Base-by-base conservation (phyloP, 2,329 filamentous ascomycete species). In the Colletotrichum chrysophilum region DNA sequence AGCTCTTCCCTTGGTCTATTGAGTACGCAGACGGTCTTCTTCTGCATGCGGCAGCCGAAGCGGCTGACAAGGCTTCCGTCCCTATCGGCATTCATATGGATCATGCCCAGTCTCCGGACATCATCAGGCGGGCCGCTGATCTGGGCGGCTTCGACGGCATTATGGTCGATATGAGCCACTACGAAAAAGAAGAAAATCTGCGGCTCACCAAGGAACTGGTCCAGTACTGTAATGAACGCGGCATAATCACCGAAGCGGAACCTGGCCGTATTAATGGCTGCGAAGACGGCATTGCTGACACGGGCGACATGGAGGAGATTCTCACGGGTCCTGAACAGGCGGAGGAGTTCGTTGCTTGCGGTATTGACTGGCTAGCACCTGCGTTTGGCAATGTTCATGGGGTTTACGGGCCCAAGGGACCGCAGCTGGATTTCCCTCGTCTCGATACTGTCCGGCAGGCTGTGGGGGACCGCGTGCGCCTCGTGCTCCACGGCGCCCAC, bases 331-430 rank as follows among this genome's bases (percentile, higher is more conserved):
- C 91, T 0, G 92, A 94, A 77, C 91, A 95, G 83, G 92, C 92
- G 13, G 88, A 92, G 77, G 91, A 94, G 79, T 95, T 95, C 79
- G 89, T 94, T 5, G 89, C 87, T 3, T 94, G 93, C 12, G 94
- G 93, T 1, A 93, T 95, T 80, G 92, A 95, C 79, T 93, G 93
- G 86, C 86, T 96, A 12, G 94, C 94, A 5, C 94, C 94, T 1
- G 93, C 93, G 0, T 94, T 95, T 84, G 94, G 94, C 3, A 95
- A 95, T 79, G 92, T 95, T 52, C 94, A 95, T 84, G 94, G 94
- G 8, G 91, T 92, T 78, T 95, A 95, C 83, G 93, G 93, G 84
- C 75, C 86, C 89, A 84, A 90, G 14, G 93, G 93, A 0, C 90
- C 92, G 32, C 86, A 88, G 81, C 82, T 93, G 32, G 92, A 94